phyloP scores from a whole-genome alignment of 495 filamentous ascomycete species.

The Aspergillus wentii region DNA sequence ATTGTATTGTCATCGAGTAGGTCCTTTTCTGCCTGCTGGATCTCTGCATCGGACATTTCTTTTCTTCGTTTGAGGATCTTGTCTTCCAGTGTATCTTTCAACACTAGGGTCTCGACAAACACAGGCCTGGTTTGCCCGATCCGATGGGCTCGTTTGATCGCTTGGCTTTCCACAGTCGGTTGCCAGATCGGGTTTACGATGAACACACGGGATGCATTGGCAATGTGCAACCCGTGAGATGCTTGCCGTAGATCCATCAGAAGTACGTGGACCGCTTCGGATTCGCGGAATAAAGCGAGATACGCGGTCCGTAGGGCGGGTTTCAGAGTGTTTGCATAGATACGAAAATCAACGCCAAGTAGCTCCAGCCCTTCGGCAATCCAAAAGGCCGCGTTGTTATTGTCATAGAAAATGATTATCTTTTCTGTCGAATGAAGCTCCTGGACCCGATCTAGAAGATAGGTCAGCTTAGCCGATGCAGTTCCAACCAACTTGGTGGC shows the following conservation, averaged over 20 bases:
- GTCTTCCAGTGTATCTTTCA: slow-evolving; percentile 82
- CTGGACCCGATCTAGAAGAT: slow-evolving; percentile 68
- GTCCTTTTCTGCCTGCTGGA: slow-evolving; percentile 55
- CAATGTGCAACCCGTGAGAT: slow-evolving; percentile 81
- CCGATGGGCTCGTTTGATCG: slow-evolving; percentile 83
- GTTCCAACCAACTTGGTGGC: slow-evolving; percentile 68
- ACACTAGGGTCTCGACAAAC: slow-evolving; percentile 78
- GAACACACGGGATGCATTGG: slow-evolving; percentile 78
- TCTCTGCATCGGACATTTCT: slow-evolving; percentile 75
- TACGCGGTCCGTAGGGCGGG: slow-evolving; percentile 60
- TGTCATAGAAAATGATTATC: slow-evolving; percentile 90
- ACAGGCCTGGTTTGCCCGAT: slow-evolving; percentile 82
- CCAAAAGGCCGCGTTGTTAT: slow-evolving; percentile 76
- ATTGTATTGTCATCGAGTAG: slow-evolving; percentile 75
- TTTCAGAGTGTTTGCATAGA: slow-evolving; percentile 71
- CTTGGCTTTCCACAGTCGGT: slow-evolving; percentile 82
- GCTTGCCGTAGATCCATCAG: slow-evolving; percentile 88
- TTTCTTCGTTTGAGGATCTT: slow-evolving; percentile 69
- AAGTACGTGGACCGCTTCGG: slow-evolving; percentile 60
- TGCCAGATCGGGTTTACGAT: slow-evolving; percentile 88
- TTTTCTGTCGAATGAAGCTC: slow-evolving; percentile 68
- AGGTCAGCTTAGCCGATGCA: slow-evolving; percentile 81
- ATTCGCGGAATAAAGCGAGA: slow-evolving; percentile 70
- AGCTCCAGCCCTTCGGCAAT: slow-evolving; percentile 79
- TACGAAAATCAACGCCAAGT: slow-evolving; percentile 69